Conservation (phyloP, 768 basidiomycete genomes). For the Russula sp. region DNA sequence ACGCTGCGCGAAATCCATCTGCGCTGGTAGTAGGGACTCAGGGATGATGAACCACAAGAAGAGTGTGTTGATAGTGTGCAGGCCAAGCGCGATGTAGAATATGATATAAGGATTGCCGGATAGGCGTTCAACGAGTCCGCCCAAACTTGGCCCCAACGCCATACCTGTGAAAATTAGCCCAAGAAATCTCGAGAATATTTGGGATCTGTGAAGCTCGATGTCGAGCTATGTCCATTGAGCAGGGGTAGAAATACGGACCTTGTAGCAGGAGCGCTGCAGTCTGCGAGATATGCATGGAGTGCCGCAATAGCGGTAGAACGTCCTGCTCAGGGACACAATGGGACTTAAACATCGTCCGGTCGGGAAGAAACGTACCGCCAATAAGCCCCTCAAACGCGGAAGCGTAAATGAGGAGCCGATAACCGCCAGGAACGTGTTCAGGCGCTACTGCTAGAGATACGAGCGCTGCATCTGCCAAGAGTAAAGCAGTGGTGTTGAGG, state of each 20-base stretch:
- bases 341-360: background rate
- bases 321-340: constrained; percentile 30
- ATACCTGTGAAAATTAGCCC: constrained; percentile 73
- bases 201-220: constrained; percentile 40
- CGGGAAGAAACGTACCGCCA: constrained; percentile 48
- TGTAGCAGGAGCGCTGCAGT: constrained; percentile 49
- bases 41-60: constrained; percentile 60
- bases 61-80: constrained; percentile 46
- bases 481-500: constrained; percentile 52
- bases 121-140: constrained; percentile 53
- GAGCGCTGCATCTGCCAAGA: constrained; percentile 59
- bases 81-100: constrained; percentile 57
- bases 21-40: constrained; percentile 59
- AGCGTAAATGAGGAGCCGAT: constrained; percentile 69
- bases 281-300: constrained; percentile 62
- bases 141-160: constrained; percentile 70
- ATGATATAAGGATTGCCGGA: constrained; percentile 54
- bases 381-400: constrained; percentile 61
- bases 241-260: constrained; percentile 1
- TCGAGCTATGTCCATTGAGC: constrained; percentile 3
- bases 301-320: constrained; percentile 44
- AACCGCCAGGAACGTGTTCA: constrained; percentile 65
- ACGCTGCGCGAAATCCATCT: constrained; percentile 29
- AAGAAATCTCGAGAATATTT: constrained; percentile 54
- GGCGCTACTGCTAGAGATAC: constrained; percentile 58